Base-by-base conservation (phyloP, 257 asterid species). In the Gentiana straminea region DNA sequence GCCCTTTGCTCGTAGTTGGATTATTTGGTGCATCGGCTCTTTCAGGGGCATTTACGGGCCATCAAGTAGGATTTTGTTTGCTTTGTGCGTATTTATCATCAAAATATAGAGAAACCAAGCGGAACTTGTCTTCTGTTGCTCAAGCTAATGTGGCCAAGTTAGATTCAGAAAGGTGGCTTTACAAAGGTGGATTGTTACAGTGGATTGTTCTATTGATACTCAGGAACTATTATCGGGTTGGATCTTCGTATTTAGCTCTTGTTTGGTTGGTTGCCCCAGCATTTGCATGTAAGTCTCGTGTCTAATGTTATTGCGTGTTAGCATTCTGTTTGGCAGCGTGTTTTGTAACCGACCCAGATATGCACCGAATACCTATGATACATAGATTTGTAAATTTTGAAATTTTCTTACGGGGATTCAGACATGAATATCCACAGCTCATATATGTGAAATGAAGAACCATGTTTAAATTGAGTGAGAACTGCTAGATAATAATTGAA, bases 91-190 rank as follows among this genome's bases (percentile, higher is more conserved):
- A 81, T 68, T 73, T 87, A 74, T 71, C 73, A 49, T 60, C 71
- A 49, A 55, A 68, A 24, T 73, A 65, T 69, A 54, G 68, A 44
- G 63, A 67, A 62, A 77, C 75, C 64, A 77, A 56, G 73, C 67
- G 61, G 52, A 75, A 73, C 55, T 66, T 87, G 33, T 72, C 96
- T 59, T 74, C 71, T 35, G 66, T 61, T 66, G 66, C 63, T 57
- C 76, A 58, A 57, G 74, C 75, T 36, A 77, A 68, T 52, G 62
- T 81, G 75, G 94, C 95, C 55, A 80, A 83, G 75, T 80, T 91
- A 70, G 96, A 87, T 64, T 86, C 98, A 3, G 98, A 91, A 79
- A 81, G 98, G 77, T 87, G 98, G 98, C 68, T 91, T 51, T 84
- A 44, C 68, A 91, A 91, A 77, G 77, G 86, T 39, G 97, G 97